phyloP scores from a whole-genome alignment of 805 yeast species.

The Clavispora vitiphila region DNA sequence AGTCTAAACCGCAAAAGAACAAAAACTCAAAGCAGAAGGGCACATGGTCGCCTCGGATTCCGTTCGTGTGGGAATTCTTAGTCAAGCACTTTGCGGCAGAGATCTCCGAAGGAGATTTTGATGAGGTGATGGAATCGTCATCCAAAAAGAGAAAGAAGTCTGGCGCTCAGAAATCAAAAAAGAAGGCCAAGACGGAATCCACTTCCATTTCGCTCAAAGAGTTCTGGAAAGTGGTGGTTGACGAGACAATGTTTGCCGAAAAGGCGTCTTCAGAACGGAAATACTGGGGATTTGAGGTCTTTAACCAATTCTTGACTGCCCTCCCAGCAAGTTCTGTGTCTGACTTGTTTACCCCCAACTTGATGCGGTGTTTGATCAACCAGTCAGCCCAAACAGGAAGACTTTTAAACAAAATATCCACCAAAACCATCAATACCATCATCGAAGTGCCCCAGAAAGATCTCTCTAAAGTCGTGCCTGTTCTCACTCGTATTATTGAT shows the following conservation, averaged over 20 bases:
- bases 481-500: slow-evolving; percentile 22
- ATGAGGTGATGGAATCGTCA: slow-evolving; percentile 13
- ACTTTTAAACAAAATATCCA: slow-evolving; percentile 62
- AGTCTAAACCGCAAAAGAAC: slow-evolving; percentile 4
- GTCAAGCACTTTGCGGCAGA: slow-evolving; percentile 36
- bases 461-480: slow-evolving; percentile 34
- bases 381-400: slow-evolving; percentile 68
- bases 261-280: slow-evolving; percentile 82
- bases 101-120: slow-evolving; percentile 13
- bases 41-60: slow-evolving; percentile 70
- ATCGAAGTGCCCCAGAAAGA: slow-evolving; percentile 32
- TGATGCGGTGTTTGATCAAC: slow-evolving; percentile 68
- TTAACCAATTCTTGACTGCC: slow-evolving; percentile 41
- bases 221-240: slow-evolving; percentile 77
- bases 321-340: slow-evolving; percentile 16
- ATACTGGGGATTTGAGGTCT: slow-evolving; percentile 77
- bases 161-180: slow-evolving; percentile 18
- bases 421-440: slow-evolving; percentile 42
- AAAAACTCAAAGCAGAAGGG: slow-evolving; percentile 49
- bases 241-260: slow-evolving; percentile 71
- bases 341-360: slow-evolving; percentile 53
- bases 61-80: slow-evolving; percentile 69
- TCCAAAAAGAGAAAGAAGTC: slow-evolving; percentile 25
- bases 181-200: slow-evolving; percentile 15
- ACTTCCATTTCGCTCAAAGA: slow-evolving; percentile 38